Conservation (phyloP, 2,329 filamentous ascomycete species). For the Fusarium oligoseptatum region DNA sequence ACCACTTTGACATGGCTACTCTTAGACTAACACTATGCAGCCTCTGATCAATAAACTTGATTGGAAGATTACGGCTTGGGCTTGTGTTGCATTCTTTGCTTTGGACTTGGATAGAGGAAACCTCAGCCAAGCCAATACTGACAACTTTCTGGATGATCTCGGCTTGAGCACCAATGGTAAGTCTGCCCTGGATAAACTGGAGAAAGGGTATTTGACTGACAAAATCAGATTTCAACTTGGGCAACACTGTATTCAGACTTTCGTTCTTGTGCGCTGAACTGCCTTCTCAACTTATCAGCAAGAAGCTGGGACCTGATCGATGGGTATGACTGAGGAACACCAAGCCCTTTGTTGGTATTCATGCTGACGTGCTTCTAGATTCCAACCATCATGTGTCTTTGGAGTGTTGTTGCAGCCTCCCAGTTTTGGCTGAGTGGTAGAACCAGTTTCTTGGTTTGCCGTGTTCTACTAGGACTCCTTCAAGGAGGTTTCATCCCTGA, state of each 20-base stretch:
- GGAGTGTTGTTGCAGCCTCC: constrained; percentile 65
- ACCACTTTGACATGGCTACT: not conserved
- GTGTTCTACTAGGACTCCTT: constrained; percentile 56
- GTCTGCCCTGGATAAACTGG: not conserved
- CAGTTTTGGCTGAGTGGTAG: constrained; percentile 60
- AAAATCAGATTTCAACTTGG: constrained; percentile 50
- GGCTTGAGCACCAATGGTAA: constrained; percentile 54
- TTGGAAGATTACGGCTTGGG: constrained; percentile 59
- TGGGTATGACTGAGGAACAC: constrained; percentile 52
- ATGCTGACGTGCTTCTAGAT: constrained; percentile 49
- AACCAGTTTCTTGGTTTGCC: constrained; percentile 55
- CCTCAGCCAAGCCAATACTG: constrained; percentile 60
- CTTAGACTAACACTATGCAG: not conserved
- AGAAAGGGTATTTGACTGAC: not conserved
- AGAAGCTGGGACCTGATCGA: constrained; percentile 69
- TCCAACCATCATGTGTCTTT: constrained; percentile 67
- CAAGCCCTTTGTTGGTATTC: not conserved
- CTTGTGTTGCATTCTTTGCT: constrained; percentile 55
- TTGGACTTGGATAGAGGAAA: constrained; percentile 65
- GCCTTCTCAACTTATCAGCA: constrained; percentile 70
- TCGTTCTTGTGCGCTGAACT: constrained; percentile 56
- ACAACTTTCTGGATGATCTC: constrained; percentile 57
- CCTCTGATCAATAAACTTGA: constrained; percentile 56
- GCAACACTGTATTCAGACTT: constrained; percentile 50
- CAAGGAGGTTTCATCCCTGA: constrained; percentile 64